Evolutionary conservation across 2,329 filamentous ascomycete genomes (phyloP).

Genomic region (Xylaria sp.): DNA sequence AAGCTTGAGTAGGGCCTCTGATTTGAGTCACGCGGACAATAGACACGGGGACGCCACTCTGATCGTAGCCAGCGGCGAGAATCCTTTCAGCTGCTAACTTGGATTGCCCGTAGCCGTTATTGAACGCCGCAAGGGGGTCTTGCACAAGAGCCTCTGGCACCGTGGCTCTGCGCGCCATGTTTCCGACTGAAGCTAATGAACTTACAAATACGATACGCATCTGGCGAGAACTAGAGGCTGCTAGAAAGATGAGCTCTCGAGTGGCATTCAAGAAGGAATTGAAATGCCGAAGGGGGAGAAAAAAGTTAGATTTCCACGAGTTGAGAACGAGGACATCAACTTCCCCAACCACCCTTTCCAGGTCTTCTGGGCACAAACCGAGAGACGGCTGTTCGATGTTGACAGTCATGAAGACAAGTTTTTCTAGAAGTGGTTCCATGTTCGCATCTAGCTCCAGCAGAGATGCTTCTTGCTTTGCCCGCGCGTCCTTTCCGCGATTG

Average conservation of each 20-base stretch:
- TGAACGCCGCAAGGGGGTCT: conserved; percentile 7
- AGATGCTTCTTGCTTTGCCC: conserved; percentile 18
- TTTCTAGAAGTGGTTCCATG: neutral
- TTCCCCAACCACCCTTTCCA: too few relatives aligned
- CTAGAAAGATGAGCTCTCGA: conserved; percentile 34
- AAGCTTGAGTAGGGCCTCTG: conserved; percentile 26
- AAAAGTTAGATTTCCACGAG: conserved; percentile 42
- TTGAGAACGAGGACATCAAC: conserved; percentile 40
- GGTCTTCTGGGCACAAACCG: too few relatives aligned
- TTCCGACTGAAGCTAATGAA: conserved; percentile 33
- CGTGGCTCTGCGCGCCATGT: neutral
- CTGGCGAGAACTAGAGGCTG: conserved; percentile 6
- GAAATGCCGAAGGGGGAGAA: conserved; percentile 38
- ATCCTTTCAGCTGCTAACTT: conserved; percentile 40
- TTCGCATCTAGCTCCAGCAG: neutral
- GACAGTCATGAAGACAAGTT: neutral
- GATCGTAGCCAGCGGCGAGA: conserved; percentile 19
- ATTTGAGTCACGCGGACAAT: conserved; percentile 38
- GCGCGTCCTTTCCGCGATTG: conserved; percentile 27
- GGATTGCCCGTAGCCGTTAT: conserved; percentile 41
- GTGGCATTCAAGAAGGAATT: conserved; percentile 34
- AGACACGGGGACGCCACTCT: conserved; percentile 34
- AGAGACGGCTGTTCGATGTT: neutral
- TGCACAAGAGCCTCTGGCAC: conserved; percentile 5
- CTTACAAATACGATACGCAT: conserved; percentile 43